phyloP scores from a whole-genome alignment of 352 stramenopile species.

The Phytophthora ohioensis region DNA sequence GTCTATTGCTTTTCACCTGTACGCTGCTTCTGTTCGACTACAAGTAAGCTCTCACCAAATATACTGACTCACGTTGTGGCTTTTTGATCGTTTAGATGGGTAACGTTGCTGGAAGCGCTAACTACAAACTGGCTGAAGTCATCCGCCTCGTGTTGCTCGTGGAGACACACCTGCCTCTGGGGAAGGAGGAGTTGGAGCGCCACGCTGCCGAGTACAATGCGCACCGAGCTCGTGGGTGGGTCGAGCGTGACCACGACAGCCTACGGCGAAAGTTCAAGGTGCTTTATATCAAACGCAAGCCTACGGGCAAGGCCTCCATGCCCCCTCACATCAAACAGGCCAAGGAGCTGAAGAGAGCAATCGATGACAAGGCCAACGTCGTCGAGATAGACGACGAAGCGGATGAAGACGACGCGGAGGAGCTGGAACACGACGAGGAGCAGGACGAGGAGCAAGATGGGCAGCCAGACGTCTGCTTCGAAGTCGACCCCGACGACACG shows the following conservation, averaged over 20 bases:
- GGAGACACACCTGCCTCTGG: not conserved
- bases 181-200: conserved; percentile 7
- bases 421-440: not conserved
- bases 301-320: not conserved
- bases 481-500: not conserved
- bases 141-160: not conserved
- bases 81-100: not conserved
- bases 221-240: not conserved
- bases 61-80: too few relatives aligned
- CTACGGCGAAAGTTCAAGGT: conserved; percentile 13
- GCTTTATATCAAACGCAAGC: conserved; percentile 8
- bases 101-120: not conserved
- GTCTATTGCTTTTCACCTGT: too few relatives aligned
- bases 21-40: too few relatives aligned
- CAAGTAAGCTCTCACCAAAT: too few relatives aligned
- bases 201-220: not conserved
- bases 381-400: not conserved
- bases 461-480: not conserved
- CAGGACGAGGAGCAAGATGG: not conserved
- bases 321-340: not conserved
- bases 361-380: conserved; percentile 8
- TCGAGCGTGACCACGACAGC: not conserved
- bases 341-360: not conserved
- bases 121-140: not conserved
- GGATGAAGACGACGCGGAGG: not conserved